Percentiles rank a stretch among this genome's conserved stretches.
Conservation (phyloP, 768 basidiomycete genomes). For the Russula sp. region DNA sequence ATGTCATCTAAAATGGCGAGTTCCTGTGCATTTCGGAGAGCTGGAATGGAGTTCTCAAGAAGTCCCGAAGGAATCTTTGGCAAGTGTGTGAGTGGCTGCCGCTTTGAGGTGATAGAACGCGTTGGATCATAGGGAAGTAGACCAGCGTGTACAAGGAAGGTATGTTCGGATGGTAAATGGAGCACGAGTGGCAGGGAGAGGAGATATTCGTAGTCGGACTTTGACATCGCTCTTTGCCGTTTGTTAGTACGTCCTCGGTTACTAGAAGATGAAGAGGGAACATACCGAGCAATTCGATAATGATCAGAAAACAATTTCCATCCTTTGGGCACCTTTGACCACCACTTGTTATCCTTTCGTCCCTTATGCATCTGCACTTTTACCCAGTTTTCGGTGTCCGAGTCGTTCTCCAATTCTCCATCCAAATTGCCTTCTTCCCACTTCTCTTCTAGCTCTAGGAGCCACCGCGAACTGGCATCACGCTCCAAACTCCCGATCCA, state of each 20-base stretch:
- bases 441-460: slow-evolving; percentile 39
- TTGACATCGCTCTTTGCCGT: slow-evolving; percentile 43
- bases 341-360: slow-evolving; percentile 25
- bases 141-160: slow-evolving; percentile 79
- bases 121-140: slow-evolving; percentile 65
- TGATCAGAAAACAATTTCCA: slow-evolving; percentile 76
- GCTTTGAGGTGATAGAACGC: slow-evolving; percentile 38
- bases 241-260: slow-evolving; percentile 1
- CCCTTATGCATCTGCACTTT: neutral
- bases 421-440: slow-evolving; percentile 33
- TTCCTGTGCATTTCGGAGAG: slow-evolving; percentile 58
- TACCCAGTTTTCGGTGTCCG: slow-evolving; percentile 36
- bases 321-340: slow-evolving; percentile 32
- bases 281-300: slow-evolving; percentile 61
- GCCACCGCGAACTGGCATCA: slow-evolving; percentile 44
- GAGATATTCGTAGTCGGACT: slow-evolving; percentile 62
- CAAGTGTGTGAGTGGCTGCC: slow-evolving; percentile 54
- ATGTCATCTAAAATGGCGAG: slow-evolving; percentile 55
- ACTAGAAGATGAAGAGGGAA: neutral
- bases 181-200: slow-evolving; percentile 64
- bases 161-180: slow-evolving; percentile 67
- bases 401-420: slow-evolving; percentile 23
- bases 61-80: slow-evolving; percentile 9
- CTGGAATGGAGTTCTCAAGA: slow-evolving; percentile 6
- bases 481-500: slow-evolving; percentile 52